Evolutionary conservation across 768 basidiomycete species (phyloP).

Genomic region (Rhodotorula kratochvilovae): DNA sequence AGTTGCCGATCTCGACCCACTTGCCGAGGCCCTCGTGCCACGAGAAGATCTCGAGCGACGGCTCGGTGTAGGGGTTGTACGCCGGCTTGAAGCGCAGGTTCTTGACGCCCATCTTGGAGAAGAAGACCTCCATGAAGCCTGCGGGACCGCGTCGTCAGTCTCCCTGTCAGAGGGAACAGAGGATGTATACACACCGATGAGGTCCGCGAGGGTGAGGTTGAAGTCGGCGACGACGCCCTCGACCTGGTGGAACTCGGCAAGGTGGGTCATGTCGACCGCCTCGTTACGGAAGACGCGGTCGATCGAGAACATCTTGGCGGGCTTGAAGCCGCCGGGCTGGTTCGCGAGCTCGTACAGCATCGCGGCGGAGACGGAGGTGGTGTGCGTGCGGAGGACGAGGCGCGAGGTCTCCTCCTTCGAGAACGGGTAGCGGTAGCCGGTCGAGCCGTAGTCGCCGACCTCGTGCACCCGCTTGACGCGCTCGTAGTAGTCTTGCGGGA

Average conservation of each 20-base stretch:
- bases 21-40: slow-evolving; percentile 89
- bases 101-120: slow-evolving; percentile 93
- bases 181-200: slow-evolving; percentile 65
- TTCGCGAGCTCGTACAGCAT: slow-evolving; percentile 94
- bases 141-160: neutral
- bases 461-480: slow-evolving; percentile 74
- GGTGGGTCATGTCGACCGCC: slow-evolving; percentile 94
- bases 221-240: slow-evolving; percentile 97
- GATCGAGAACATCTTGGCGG: slow-evolving; percentile 72
- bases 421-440: slow-evolving; percentile 97
- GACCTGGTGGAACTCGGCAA: slow-evolving; percentile 99
- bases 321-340: slow-evolving; percentile 52
- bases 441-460: slow-evolving; percentile 80
- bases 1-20: slow-evolving; percentile 96
- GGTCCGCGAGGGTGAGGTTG: slow-evolving; percentile 82
- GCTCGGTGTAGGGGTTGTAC: slow-evolving; percentile 98
- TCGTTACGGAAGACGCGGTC: slow-evolving; percentile 99
- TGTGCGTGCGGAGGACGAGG: slow-evolving; percentile 90
- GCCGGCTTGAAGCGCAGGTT: slow-evolving; percentile 96
- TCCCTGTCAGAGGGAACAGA: neutral
- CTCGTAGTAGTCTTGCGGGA: slow-evolving; percentile 76
- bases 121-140: slow-evolving; percentile 99
- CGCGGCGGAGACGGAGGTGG: slow-evolving; percentile 85
- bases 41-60: slow-evolving; percentile 95
- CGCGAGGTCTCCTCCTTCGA: slow-evolving; percentile 84